Conservation (phyloP, 1,284 basidiomycete species). For the Tilletia caries region DNA sequence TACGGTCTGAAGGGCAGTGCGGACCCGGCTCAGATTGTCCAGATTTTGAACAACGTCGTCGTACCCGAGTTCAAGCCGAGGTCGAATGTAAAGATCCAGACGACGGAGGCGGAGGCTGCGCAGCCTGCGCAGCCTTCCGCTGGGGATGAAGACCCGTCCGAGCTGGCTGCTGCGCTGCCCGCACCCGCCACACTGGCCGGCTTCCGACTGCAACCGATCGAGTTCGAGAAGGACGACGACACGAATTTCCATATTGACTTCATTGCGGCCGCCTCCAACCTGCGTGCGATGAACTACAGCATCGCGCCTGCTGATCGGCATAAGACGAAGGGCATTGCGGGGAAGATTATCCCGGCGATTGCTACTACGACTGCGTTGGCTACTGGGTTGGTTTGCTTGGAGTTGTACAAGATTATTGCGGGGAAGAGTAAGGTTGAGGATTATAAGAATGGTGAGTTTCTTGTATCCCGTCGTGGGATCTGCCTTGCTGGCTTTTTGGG, state of each 20-base stretch:
- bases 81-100: constrained; percentile 88
- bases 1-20: constrained; percentile 91
- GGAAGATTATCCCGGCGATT: constrained; percentile 99
- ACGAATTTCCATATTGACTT: constrained; percentile 98
- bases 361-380: constrained; percentile 96
- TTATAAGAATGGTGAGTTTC: constrained; percentile 78
- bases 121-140: constrained; percentile 62
- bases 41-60: constrained; percentile 76
- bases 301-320: constrained; percentile 86
- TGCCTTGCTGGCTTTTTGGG: too few relatives aligned
- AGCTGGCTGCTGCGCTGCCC: constrained; percentile 45
- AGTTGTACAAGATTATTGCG: constrained; percentile 93
- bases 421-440: constrained; percentile 86
- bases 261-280: constrained; percentile 95
- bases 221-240: constrained; percentile 99
- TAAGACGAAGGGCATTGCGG: constrained; percentile 96
- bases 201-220: constrained; percentile 87
- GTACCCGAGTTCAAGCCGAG: constrained; percentile 91
- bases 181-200: constrained; percentile 70
- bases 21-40: constrained; percentile 75
- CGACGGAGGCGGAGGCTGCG: constrained; percentile 84
- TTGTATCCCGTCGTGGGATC: too few relatives aligned
- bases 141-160: constrained; percentile 33
- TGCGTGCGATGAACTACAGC: constrained; percentile 92
- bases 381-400: constrained; percentile 89